Conservation (phyloP, 148 eudicot species). For the Amaranthus cruentus region DNA sequence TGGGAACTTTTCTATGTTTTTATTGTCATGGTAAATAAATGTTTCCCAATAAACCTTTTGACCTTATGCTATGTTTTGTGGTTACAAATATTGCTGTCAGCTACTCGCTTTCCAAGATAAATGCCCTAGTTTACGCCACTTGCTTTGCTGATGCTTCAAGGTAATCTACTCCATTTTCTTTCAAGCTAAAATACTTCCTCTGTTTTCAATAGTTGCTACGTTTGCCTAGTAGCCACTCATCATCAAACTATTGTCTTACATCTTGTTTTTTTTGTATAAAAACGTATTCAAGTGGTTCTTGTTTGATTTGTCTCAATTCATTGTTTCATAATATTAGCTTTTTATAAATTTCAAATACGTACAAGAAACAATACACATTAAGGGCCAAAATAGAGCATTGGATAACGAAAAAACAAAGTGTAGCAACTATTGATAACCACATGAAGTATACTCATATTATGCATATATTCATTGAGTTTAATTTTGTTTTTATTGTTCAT, state of each 20-base stretch:
- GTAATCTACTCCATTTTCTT: conserved; percentile 21
- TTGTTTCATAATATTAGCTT: no score
- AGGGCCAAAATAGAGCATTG: no score
- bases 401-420: no score
- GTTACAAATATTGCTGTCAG: conserved; percentile 33
- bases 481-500: conserved; percentile 12
- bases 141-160: conserved; percentile 81
- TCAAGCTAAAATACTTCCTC: not conserved
- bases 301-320: no score
- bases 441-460: not conserved
- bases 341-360: no score
- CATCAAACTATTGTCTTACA: no score
- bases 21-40: not conserved
- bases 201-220: no score
- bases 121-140: conserved; percentile 75
- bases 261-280: no score
- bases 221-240: no score
- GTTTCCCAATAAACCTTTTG: not conserved
- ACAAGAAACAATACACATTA: no score
- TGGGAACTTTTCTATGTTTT: not conserved
- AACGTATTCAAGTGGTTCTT: no score
- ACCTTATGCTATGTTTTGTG: conserved; percentile 3
- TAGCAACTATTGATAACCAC: no score
- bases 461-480: conserved; percentile 7
- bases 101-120: conserved; percentile 79